Percentiles rank a stretch among this genome's conserved stretches.
These are phyloP conservation scores for Pythium aquatile DNA, from an alignment of 352 stramenopile species.

Conservation along the genomic window DNA sequence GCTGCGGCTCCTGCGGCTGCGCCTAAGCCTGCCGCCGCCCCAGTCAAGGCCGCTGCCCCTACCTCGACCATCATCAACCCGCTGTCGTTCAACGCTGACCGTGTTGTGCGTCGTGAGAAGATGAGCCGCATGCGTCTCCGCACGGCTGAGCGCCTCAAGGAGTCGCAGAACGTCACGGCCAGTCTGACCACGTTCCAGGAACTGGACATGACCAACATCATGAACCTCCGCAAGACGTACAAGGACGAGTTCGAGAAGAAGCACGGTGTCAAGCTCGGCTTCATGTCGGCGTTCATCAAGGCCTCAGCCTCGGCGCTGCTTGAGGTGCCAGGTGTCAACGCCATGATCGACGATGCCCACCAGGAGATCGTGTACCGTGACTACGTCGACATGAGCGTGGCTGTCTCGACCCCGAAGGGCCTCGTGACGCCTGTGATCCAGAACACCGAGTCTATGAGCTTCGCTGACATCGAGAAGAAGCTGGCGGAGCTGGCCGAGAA, in stretches of 20 bases:
- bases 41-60: constrained; percentile 26
- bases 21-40: constrained; percentile 14
- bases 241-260: constrained; percentile 97
- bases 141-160: constrained; percentile 96
- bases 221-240: constrained; percentile 92
- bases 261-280: constrained; percentile 98
- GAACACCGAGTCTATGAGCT: constrained; percentile 97
- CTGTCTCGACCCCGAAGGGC: constrained; percentile 95
- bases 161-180: constrained; percentile 97
- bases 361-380: constrained; percentile 99
- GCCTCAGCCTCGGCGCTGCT: constrained; percentile 91
- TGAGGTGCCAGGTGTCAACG: constrained; percentile 96
- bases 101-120: constrained; percentile 89
- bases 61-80: constrained; percentile 37
- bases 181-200: constrained; percentile 99
- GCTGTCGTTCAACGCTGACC: constrained; percentile 48
- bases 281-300: constrained; percentile 99
- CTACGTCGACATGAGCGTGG: constrained; percentile 98
- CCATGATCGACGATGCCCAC: constrained; percentile 96
- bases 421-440: constrained; percentile 98
- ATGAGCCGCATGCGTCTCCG: constrained; percentile 98
- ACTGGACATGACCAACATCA: constrained; percentile 97
- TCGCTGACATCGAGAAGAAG: constrained; percentile 97
- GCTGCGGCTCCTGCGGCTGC: constrained; percentile 21
- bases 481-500: constrained; percentile 92